These are phyloP conservation scores for Macrophomina tecta DNA, from an alignment of 2,329 filamentous ascomycete genomes.

Conservation along the genomic window DNA sequence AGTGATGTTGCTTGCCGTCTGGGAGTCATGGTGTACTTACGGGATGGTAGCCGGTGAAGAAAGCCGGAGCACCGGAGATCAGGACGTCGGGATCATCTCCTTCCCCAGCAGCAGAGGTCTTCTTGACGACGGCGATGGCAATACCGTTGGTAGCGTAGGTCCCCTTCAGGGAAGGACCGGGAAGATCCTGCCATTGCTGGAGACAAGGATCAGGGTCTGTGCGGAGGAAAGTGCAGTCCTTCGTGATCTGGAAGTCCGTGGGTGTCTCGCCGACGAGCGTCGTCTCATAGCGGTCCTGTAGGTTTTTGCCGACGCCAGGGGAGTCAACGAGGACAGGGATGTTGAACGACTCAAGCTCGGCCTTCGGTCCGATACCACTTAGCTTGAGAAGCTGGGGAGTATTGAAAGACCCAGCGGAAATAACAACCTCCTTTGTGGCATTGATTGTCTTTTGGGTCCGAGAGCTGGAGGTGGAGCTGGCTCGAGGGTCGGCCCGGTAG, in stretches of 20 bases:
- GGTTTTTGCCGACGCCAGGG: slow-evolving; percentile 67
- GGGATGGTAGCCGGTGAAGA: slow-evolving; percentile 63
- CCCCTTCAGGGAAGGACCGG: slow-evolving; percentile 43
- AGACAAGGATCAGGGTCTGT: slow-evolving; percentile 47
- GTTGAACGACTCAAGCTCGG: slow-evolving; percentile 58
- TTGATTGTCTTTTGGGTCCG: slow-evolving; percentile 44
- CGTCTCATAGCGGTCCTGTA: slow-evolving; percentile 67
- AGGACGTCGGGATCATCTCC: slow-evolving; percentile 54
- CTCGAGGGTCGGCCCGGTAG: slow-evolving; percentile 48
- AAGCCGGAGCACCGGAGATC: slow-evolving; percentile 60
- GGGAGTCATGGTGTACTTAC: background rate
- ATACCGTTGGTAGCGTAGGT: slow-evolving; percentile 59
- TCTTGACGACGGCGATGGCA: slow-evolving; percentile 54
- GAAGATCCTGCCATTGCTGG: slow-evolving; percentile 29
- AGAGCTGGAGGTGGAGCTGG: slow-evolving; percentile 37
- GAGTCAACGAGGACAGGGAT: slow-evolving; percentile 63
- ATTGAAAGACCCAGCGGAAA: slow-evolving; percentile 64
- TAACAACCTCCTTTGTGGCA: slow-evolving; percentile 53
- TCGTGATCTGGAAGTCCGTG: slow-evolving; percentile 30
- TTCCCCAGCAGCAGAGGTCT: slow-evolving; percentile 44
- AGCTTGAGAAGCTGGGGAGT: slow-evolving; percentile 70
- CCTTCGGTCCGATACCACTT: slow-evolving; percentile 64
- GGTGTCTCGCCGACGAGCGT: slow-evolving; percentile 29
- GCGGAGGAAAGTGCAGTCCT: slow-evolving; percentile 42
- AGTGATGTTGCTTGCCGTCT: background rate